These are phyloP conservation scores for Leishmania lainsoni DNA, from an alignment of 208 protist species.

Conservation along the genomic window DNA sequence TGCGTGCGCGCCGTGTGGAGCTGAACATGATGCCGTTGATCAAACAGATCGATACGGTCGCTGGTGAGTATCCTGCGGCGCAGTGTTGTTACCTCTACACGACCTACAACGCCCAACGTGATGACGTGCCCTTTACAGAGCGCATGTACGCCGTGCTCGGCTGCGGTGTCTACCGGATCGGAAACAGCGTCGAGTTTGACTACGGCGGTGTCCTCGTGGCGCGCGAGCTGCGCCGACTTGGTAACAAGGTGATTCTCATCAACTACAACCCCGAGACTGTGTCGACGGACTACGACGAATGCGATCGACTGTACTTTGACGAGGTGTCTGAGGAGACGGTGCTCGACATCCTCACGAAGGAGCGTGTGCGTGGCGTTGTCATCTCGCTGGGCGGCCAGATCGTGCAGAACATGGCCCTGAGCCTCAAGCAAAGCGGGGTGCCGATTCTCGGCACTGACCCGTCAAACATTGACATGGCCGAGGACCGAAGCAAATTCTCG, in stretches of 20 bases:
- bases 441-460: constrained; percentile 96
- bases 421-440: constrained; percentile 87
- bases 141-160: constrained; percentile 94
- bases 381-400: constrained; percentile 98
- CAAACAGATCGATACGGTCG: constrained; percentile 98
- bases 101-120: constrained; percentile 93
- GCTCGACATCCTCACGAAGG: constrained; percentile 96
- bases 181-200: constrained; percentile 97
- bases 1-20: constrained; percentile 63
- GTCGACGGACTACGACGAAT: constrained; percentile 98
- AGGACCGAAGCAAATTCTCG: constrained; percentile 97
- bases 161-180: constrained; percentile 98
- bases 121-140: constrained; percentile 87
- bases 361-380: constrained; percentile 92
- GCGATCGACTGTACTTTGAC: constrained; percentile 99
- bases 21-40: constrained; percentile 91
- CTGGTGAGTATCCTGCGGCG: constrained; percentile 97
- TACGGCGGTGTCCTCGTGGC: constrained; percentile 97
- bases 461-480: constrained; percentile 96
- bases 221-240: constrained; percentile 92
- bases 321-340: constrained; percentile 97
- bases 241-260: constrained; percentile 96
- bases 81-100: constrained; percentile 96
- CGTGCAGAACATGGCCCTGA: constrained; percentile 98
- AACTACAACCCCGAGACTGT: constrained; percentile 99